A percentile compares a stretch with the other conserved stretches of the same genome.
phyloP scores from a whole-genome alignment of 192 early-diverging fungal genomes.

The Phycomyces blakesleeanus region DNA sequence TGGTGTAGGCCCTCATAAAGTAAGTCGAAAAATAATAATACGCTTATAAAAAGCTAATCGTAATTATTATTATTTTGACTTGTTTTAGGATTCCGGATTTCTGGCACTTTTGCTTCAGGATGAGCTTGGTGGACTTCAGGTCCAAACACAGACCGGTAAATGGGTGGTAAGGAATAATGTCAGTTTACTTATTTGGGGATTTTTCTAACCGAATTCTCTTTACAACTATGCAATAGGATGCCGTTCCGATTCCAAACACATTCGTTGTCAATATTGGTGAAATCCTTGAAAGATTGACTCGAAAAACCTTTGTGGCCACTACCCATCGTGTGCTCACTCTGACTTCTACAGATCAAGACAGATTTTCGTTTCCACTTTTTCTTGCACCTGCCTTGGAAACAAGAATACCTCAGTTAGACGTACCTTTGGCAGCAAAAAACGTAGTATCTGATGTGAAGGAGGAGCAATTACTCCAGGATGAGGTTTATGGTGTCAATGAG shows the following conservation, averaged over 20 bases:
- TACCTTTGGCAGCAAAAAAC: slow-evolving; percentile 17
- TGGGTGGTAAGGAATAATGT: slow-evolving; percentile 49
- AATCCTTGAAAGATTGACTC: slow-evolving; percentile 52
- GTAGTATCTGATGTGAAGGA: slow-evolving; percentile 39
- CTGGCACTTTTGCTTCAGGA: slow-evolving; percentile 57
- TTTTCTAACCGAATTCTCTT: background rate
- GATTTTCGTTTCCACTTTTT: slow-evolving; percentile 59
- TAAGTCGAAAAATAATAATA: background rate
- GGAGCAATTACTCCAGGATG: slow-evolving; percentile 29
- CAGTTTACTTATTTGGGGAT: background rate
- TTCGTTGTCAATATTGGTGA: slow-evolving; percentile 68
- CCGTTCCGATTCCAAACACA: slow-evolving; percentile 49
- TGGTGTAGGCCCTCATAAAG: slow-evolving; percentile 59
- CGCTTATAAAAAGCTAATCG: background rate
- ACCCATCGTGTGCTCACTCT: slow-evolving; percentile 58
- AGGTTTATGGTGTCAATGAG: slow-evolving; percentile 32
- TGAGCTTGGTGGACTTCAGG: slow-evolving; percentile 57
- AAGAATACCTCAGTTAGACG: slow-evolving; percentile 33
- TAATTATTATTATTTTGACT: no score
- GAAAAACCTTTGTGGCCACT: slow-evolving; percentile 47
- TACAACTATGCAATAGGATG: slow-evolving; percentile 40
- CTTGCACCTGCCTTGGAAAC: slow-evolving; percentile 42
- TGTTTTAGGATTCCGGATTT: slow-evolving; percentile 40
- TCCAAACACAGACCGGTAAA: slow-evolving; percentile 52
- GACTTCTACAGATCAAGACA: slow-evolving; percentile 34